Evolutionary conservation across 169 alveolate species (phyloP).

Genomic region (Plasmodium sp.): DNA sequence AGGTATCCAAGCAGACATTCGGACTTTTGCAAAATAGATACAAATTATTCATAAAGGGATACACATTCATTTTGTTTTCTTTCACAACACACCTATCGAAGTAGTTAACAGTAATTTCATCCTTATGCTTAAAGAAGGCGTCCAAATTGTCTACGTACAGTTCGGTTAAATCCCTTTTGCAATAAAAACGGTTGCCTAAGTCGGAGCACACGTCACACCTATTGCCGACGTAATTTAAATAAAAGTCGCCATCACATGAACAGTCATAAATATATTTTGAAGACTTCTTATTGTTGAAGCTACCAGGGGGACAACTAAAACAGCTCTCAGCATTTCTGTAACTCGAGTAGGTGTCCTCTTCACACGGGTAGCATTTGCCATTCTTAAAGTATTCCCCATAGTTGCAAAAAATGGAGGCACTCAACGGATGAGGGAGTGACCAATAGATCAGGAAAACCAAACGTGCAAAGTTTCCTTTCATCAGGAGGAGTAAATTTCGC

Average conservation of each 20-base stretch:
- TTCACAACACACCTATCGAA: conserved; percentile 33
- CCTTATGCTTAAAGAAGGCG: conserved; percentile 16
- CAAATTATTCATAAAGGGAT: conserved; percentile 67
- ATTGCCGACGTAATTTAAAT: conserved; percentile 57
- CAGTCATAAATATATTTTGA: conserved; percentile 63
- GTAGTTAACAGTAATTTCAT: conserved; percentile 17
- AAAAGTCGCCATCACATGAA: conserved; percentile 29
- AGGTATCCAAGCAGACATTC: conserved; percentile 45
- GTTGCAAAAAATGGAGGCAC: conserved; percentile 20
- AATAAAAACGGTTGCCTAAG: conserved; percentile 15
- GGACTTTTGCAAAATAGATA: conserved; percentile 55
- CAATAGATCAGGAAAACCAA: not conserved
- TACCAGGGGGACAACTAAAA: conserved; percentile 66
- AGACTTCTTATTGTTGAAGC: conserved; percentile 27
- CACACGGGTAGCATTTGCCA: conserved; percentile 50
- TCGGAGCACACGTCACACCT: conserved; percentile 58
- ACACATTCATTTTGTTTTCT: conserved; percentile 35
- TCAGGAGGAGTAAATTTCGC: not conserved
- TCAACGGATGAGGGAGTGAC: not conserved
- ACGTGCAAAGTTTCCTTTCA: not conserved
- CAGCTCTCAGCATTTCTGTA: conserved; percentile 63
- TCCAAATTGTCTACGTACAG: conserved; percentile 41
- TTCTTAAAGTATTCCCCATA: conserved; percentile 69
- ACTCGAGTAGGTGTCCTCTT: conserved; percentile 35
- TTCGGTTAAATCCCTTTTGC: conserved; percentile 34